Evolutionary conservation across 1,284 basidiomycete genomes (phyloP).

Genomic region (Leccinum huronense): DNA sequence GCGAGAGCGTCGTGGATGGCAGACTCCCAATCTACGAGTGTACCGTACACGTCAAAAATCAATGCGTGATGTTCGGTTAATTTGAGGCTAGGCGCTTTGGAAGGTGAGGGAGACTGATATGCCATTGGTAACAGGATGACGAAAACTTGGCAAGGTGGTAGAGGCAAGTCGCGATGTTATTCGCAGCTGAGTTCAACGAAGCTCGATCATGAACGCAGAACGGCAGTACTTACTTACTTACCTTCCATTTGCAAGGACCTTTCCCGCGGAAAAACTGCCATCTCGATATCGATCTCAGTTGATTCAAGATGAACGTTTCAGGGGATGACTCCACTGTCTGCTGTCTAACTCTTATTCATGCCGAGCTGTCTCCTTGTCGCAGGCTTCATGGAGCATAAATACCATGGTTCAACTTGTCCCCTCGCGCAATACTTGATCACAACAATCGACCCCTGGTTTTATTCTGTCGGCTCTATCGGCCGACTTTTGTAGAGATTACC

Average conservation of each 20-base stretch:
- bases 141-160: not conserved
- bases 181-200: constrained; percentile 3
- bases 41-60: constrained; percentile 71
- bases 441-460: not conserved
- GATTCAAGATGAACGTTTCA: not conserved
- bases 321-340: not conserved
- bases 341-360: not conserved
- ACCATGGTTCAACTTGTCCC: not conserved
- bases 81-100: constrained; percentile 6
- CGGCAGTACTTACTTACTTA: not conserved
- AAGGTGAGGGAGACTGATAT: constrained; percentile 11
- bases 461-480: not conserved
- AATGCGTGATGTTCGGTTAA: constrained; percentile 36
- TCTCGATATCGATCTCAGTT: not conserved
- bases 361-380: not conserved
- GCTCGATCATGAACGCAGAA: not conserved
- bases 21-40: constrained; percentile 71
- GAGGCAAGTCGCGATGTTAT: constrained; percentile 4
- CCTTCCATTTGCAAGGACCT: not conserved
- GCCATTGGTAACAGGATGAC: constrained; percentile 19
- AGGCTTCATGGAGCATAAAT: not conserved
- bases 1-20: constrained; percentile 55
- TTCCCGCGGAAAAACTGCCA: not conserved
- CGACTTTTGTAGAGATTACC: constrained; percentile 2
- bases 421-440: not conserved